Base-by-base conservation (phyloP, 2,329 filamentous ascomycete species). In the Nigrospora osmanthi region DNA sequence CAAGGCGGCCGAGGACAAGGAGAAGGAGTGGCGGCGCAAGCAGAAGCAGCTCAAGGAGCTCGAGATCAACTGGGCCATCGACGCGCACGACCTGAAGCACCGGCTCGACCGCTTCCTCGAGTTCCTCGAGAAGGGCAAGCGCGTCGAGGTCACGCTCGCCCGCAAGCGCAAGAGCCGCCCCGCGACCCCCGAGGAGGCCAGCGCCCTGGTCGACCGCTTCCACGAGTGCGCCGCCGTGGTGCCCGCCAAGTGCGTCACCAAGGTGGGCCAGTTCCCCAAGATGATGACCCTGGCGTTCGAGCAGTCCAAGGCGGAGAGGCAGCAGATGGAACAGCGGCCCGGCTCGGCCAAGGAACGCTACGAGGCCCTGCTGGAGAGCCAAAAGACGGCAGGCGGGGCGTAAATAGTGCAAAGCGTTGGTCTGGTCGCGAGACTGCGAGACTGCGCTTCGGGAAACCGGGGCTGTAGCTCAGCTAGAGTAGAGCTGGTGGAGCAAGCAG, bases 31-130 rank as follows among this genome's bases (percentile, higher is more conserved):
- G 36, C 71, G 71, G 49, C 64, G 71, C 49, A 69, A 65, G 51
- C 67, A 68, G 16, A 57, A 67, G 33, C 72, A 70, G 52, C 59
- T 64, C 14, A 96, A 96, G 68, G 83, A 84, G 59, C 64, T 96
- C n/a, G 90, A 96, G 67, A 55, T 97, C 55, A 91, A 89, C 63
- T 97, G 90, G 90, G 82, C 84, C 32, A 94, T 95, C 57, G 82
- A 81, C 49, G 59, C 65, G 12, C 78, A 91, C 59, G 90, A 96
- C 68, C 63, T 95, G 43, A 67, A 67, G n/a, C 83, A 87, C 61
- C 78, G 83, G 58, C 61, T 93, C 62, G 76, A 76, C 57, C 79
- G 81, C 66, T 62, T 91, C 56, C 66, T 66, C 49, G 72, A 68
- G 44, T 95, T 95, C 59, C 59, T 96, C 59, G 68, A 62, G 10